A percentile compares a stretch with the other conserved stretches of the same genome.
phyloP scores from a whole-genome alignment of 495 filamentous ascomycete species.

The Recurvomyces mirabilis region DNA sequence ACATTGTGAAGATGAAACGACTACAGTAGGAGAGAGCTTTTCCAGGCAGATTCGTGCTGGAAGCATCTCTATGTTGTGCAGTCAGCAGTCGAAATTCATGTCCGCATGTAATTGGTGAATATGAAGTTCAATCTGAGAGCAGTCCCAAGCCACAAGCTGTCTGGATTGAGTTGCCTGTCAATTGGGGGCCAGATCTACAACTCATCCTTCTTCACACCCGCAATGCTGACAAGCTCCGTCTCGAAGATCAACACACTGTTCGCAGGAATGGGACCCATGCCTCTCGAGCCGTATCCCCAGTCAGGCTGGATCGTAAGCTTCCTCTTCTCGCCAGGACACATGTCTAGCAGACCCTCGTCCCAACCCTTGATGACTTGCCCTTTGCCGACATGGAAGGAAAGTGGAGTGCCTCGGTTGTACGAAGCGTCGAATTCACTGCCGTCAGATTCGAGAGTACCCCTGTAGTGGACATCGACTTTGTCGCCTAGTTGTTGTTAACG shows the following conservation, averaged over 20 bases:
- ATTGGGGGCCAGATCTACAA: constrained; percentile 6
- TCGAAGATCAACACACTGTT: constrained; percentile 32
- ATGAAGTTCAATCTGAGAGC: too few relatives aligned
- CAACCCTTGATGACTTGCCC: constrained; percentile 39
- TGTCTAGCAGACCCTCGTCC: constrained; percentile 34
- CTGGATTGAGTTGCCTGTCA: neutral
- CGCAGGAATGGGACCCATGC: constrained; percentile 33
- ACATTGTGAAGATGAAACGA: too few relatives aligned
- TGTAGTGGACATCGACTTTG: constrained; percentile 36
- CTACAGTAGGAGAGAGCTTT: too few relatives aligned
- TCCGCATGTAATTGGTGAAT: too few relatives aligned
- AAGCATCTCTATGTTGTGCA: too few relatives aligned
- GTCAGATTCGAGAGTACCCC: constrained; percentile 33
- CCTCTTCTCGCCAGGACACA: constrained; percentile 36
- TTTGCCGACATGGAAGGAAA: constrained; percentile 33
- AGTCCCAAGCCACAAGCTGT: too few relatives aligned
- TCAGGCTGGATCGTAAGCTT: constrained; percentile 34
- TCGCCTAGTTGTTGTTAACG: constrained; percentile 22
- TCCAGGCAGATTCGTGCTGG: too few relatives aligned
- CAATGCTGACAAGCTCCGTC: constrained; percentile 33
- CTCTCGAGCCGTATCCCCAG: constrained; percentile 31
- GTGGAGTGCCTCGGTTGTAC: constrained; percentile 35
- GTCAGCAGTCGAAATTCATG: too few relatives aligned
- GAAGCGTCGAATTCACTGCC: constrained; percentile 30
- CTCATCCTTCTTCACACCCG: constrained; percentile 24